Evolutionary conservation across 768 basidiomycete species (phyloP).

Genomic region (Cyathus striatus): DNA sequence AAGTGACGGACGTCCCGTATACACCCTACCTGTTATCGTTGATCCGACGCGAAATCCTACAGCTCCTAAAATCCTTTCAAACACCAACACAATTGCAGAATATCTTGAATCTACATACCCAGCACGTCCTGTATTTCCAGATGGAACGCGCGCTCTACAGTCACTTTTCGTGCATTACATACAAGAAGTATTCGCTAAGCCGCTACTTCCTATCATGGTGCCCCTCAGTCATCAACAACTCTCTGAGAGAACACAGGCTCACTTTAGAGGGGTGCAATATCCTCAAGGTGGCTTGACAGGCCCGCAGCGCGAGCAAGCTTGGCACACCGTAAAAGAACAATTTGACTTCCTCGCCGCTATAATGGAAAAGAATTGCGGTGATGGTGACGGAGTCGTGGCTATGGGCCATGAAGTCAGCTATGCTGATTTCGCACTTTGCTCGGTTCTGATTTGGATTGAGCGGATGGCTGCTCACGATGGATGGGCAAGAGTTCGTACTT

Average conservation of each 20-base stretch:
- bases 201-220: conserved; percentile 65
- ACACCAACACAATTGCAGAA: conserved; percentile 60
- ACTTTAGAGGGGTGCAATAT: conserved; percentile 42
- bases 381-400: conserved; percentile 58
- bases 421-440: conserved; percentile 70
- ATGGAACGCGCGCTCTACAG: conserved; percentile 65
- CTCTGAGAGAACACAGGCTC: conserved; percentile 46
- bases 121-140: conserved; percentile 65
- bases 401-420: conserved; percentile 66
- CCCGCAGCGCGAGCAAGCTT: conserved; percentile 56
- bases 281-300: conserved; percentile 20
- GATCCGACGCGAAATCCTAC: conserved; percentile 46
- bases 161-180: conserved; percentile 67
- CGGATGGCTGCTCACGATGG: conserved; percentile 69
- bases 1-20: conserved; percentile 56
- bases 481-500: conserved; percentile 62
- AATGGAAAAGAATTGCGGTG: conserved; percentile 62
- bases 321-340: conserved; percentile 59
- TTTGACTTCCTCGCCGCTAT: conserved; percentile 61
- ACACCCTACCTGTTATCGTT: conserved; percentile 65
- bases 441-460: conserved; percentile 72
- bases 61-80: conserved; percentile 49
- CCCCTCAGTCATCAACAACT: conserved; percentile 62
- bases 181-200: conserved; percentile 59
- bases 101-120: conserved; percentile 69